Percentiles rank a stretch among this genome's conserved stretches.
Conservation (phyloP, 192 early-diverging fungal genomes). For the Rhizoclosmatium sp. region DNA sequence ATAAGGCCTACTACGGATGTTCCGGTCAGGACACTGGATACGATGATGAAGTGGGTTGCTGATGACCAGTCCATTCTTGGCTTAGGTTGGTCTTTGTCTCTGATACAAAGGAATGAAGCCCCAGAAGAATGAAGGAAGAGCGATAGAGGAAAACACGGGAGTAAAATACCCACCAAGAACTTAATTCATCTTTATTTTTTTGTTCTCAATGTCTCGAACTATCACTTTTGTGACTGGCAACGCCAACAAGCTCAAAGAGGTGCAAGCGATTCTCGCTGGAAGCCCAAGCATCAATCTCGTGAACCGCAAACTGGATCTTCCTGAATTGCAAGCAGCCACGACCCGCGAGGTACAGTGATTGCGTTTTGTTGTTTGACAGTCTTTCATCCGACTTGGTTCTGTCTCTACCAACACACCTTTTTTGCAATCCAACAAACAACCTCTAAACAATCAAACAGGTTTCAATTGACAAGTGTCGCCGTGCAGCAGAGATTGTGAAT, state of each 20-base stretch:
- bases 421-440: no score
- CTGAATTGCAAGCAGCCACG: slow-evolving; percentile 89
- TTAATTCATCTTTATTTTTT: no score
- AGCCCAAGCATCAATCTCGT: slow-evolving; percentile 64
- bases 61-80: no score
- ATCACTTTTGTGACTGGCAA: slow-evolving; percentile 94
- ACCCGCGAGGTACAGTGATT: slow-evolving; percentile 56
- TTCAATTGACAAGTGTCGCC: slow-evolving; percentile 79
- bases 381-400: background rate
- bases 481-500: slow-evolving; percentile 63
- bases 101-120: no score
- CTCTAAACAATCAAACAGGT: slow-evolving; percentile 43
- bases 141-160: no score
- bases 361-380: background rate
- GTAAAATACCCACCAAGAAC: no score
- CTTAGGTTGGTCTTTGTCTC: no score
- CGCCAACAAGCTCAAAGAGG: slow-evolving; percentile 93
- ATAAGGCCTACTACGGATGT: background rate
- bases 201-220: background rate
- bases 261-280: slow-evolving; percentile 76
- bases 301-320: slow-evolving; percentile 79
- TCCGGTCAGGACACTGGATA: no score
- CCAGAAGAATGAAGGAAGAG: no score
- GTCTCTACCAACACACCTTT: background rate
- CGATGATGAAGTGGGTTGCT: no score